phyloP scores from a whole-genome alignment of 176 grass and related monocot species.

The Hsuehochloa calcarea region DNA sequence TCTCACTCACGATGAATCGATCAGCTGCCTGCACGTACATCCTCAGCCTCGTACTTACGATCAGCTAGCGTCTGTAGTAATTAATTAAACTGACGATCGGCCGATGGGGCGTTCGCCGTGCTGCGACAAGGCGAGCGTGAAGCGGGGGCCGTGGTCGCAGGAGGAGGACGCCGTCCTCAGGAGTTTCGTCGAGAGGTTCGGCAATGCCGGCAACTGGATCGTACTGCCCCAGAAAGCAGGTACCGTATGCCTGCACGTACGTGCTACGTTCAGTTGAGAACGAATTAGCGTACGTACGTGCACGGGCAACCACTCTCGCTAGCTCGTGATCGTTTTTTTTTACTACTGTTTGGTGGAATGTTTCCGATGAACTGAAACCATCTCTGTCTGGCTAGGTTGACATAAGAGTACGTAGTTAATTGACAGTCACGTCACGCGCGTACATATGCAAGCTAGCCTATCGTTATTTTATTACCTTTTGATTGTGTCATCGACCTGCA shows the following conservation, averaged over 20 bases:
- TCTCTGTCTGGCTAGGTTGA: not conserved
- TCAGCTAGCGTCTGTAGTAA: not conserved
- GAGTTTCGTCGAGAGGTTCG: constrained; percentile 55
- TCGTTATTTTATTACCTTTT: not conserved
- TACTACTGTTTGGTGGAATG: not conserved
- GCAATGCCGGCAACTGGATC: constrained; percentile 61
- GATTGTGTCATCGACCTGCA: not conserved
- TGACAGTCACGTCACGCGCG: not conserved
- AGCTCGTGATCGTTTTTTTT: not conserved
- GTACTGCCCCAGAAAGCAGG: constrained; percentile 52
- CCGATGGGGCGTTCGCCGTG: constrained; percentile 77
- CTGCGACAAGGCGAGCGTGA: constrained; percentile 81
- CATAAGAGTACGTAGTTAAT: not conserved
- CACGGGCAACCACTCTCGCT: not conserved
- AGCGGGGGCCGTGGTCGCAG: constrained; percentile 84
- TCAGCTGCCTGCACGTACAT: not conserved
- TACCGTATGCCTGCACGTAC: not conserved
- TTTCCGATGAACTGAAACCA: not conserved
- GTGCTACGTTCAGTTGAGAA: not conserved
- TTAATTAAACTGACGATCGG: not conserved
- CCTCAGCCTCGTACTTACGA: not conserved
- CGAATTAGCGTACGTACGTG: not conserved
- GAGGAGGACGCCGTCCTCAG: constrained; percentile 68
- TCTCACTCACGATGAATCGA: not conserved
- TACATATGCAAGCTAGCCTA: not conserved